Percentiles rank a stretch among this genome's conserved stretches.
These are phyloP conservation scores for Ceratocystis cacaofunesta DNA, from an alignment of 2,329 filamentous ascomycete genomes.

Conservation along the genomic window DNA sequence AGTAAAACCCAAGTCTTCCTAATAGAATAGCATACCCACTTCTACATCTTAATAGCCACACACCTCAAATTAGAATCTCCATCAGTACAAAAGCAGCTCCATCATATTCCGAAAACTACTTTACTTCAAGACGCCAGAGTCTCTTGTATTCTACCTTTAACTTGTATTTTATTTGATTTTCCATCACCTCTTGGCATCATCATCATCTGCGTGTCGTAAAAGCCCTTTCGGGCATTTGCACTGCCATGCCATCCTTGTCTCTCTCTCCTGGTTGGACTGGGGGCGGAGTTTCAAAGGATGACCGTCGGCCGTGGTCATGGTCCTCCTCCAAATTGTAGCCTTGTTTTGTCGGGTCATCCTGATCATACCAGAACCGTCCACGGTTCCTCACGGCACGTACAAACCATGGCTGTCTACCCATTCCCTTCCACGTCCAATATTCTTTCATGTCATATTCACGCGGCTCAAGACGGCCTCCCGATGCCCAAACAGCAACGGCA, in stretches of 20 bases:
- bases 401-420: conserved; percentile 34
- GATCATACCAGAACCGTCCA: conserved; percentile 13
- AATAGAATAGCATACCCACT: not conserved
- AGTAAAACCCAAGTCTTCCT: not conserved
- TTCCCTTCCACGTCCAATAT: conserved; percentile 40
- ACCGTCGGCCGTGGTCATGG: conserved; percentile 8
- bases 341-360: conserved; percentile 15
- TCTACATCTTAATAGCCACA: no score
- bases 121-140: not conserved
- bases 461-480: conserved; percentile 31
- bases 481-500: conserved; percentile 31
- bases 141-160: not conserved
- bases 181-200: not conserved
- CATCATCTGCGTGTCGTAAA: conserved; percentile 7
- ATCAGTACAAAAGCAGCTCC: no score
- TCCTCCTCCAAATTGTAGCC: conserved; percentile 15
- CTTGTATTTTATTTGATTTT: not conserved
- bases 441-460: conserved; percentile 40
- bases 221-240: conserved; percentile 14
- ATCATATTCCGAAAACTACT: no score
- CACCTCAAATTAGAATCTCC: no score
- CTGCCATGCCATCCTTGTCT: conserved; percentile 15
- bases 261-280: conserved; percentile 5
- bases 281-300: conserved; percentile 17
- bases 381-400: conserved; percentile 25